Conservation (phyloP, 306 rosid species). For the Casuarina glauca region DNA sequence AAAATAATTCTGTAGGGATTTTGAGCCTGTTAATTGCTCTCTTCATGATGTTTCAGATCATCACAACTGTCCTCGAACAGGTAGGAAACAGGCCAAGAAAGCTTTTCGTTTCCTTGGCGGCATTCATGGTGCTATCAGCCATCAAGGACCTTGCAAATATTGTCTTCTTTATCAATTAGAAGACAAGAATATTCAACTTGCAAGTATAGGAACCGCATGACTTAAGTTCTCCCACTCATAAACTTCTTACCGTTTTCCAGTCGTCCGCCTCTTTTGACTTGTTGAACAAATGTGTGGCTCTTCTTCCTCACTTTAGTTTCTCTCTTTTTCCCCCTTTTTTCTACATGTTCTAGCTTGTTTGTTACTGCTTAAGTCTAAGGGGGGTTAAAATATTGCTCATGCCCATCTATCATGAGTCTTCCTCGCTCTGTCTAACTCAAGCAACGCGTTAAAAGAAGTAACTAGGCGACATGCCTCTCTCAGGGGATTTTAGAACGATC, state of each 20-base stretch:
- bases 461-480: too few species aligned
- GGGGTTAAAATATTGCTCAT: too few species aligned
- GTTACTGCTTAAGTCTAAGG: too few species aligned
- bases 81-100: slow-evolving; percentile 35
- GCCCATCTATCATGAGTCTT: too few species aligned
- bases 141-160: slow-evolving; percentile 34
- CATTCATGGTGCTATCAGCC: slow-evolving; percentile 9
- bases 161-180: not conserved
- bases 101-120: slow-evolving; percentile 39
- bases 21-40: slow-evolving; percentile 26
- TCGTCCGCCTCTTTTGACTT: not conserved
- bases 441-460: too few species aligned
- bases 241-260: not conserved
- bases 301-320: too few species aligned
- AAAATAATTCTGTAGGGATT: slow-evolving; percentile 37
- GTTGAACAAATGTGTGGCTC: too few species aligned
- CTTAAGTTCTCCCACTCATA: not conserved
- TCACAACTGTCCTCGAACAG: slow-evolving; percentile 40
- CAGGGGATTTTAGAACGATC: too few species aligned
- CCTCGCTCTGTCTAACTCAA: too few species aligned
- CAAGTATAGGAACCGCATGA: not conserved
- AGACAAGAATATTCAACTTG: not conserved
- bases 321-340: not conserved
- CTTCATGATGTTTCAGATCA: slow-evolving; percentile 40
- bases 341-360: too few species aligned